These are phyloP conservation scores for Maudiozyma saulgeensis DNA, from an alignment of 805 yeast genomes.

Conservation along the genomic window DNA sequence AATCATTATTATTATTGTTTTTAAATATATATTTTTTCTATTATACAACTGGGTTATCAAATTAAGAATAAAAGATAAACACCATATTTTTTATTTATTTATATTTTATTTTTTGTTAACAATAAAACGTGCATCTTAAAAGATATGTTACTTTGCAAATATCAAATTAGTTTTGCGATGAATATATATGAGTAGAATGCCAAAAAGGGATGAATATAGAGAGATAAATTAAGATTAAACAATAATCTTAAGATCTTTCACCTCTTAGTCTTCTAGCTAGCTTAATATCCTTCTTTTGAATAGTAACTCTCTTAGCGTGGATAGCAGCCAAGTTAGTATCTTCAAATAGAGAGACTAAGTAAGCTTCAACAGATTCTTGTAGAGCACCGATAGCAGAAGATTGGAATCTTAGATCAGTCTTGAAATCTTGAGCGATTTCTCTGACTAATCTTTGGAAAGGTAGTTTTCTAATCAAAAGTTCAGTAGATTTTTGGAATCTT, in stretches of 20 bases:
- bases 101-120: not conserved
- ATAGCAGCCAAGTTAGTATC: constrained; percentile 98
- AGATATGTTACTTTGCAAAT: not conserved
- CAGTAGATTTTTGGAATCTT: constrained; percentile 95
- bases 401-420: constrained; percentile 91
- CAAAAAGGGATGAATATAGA: not conserved
- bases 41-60: not conserved
- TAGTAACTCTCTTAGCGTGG: constrained; percentile 98
- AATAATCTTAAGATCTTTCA: constrained; percentile 61
- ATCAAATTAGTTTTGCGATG: not conserved
- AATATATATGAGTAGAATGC: constrained; percentile 2
- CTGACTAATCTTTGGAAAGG: constrained; percentile 97
- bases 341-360: constrained; percentile 89
- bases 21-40: not conserved
- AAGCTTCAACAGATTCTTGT: constrained; percentile 98
- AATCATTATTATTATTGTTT: not conserved
- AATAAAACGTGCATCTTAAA: not conserved
- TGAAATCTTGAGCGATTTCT: constrained; percentile 92
- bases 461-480: constrained; percentile 86
- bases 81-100: not conserved
- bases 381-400: constrained; percentile 95
- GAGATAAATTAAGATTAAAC: not conserved
- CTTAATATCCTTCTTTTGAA: constrained; percentile 96
- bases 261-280: constrained; percentile 98
- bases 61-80: no score